phyloP scores from a whole-genome alignment of 768 basidiomycete genomes.

The Amanita thiersii region DNA sequence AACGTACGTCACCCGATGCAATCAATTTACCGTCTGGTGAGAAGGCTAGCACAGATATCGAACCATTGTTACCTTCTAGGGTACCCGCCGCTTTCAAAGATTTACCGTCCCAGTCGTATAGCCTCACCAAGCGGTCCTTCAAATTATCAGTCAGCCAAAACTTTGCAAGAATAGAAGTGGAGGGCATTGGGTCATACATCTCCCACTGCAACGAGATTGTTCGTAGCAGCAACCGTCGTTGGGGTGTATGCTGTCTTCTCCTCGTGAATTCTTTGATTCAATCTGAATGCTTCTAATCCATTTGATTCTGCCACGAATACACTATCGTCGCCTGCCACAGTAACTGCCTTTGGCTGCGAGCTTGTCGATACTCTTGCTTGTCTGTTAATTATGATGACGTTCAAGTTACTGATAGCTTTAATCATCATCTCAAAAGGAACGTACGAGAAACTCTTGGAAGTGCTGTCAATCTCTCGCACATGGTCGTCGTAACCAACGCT shows the following conservation, averaged over 20 bases:
- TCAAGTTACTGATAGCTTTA: neutral
- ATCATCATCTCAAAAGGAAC: constrained; percentile 15
- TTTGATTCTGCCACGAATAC: constrained; percentile 58
- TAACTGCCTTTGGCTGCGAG: constrained; percentile 64
- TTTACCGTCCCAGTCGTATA: constrained; percentile 69
- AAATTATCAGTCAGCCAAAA: constrained; percentile 3
- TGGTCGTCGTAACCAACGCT: constrained; percentile 79
- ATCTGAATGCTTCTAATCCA: constrained; percentile 56
- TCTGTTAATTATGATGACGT: constrained; percentile 22
- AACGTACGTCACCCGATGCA: constrained; percentile 80
- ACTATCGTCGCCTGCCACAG: constrained; percentile 49
- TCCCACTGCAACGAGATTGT: constrained; percentile 57
- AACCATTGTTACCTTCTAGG: constrained; percentile 61
- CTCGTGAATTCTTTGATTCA: constrained; percentile 60
- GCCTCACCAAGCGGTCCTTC: constrained; percentile 66
- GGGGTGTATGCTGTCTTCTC: constrained; percentile 44
- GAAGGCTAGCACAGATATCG: constrained; percentile 70
- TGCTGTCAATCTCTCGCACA: constrained; percentile 54
- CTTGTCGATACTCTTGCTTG: constrained; percentile 40
- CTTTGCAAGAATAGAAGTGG: neutral
- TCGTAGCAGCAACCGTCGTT: constrained; percentile 46
- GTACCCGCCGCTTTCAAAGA: constrained; percentile 44
- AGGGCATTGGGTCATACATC: constrained; percentile 39
- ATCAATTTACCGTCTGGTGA: constrained; percentile 69
- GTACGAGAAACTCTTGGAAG: constrained; percentile 39